Conservation (phyloP, 768 basidiomycete genomes). For the Russula sp. region DNA sequence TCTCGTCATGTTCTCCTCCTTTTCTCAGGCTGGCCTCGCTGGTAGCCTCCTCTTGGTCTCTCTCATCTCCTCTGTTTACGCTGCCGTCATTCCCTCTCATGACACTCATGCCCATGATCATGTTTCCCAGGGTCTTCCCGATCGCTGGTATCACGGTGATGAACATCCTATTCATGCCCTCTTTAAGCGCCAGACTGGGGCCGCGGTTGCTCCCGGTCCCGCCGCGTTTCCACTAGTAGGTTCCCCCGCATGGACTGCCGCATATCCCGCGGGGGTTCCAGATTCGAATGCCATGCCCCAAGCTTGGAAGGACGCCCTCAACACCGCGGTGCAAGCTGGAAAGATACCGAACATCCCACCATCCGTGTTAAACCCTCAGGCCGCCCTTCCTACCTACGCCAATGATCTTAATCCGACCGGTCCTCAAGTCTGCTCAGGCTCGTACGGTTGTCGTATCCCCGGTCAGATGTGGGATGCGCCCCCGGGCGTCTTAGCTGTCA, state of each 20-base stretch:
- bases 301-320: constrained; percentile 39
- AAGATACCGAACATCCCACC: constrained; percentile 34
- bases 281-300: constrained; percentile 31
- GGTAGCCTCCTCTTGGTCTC: not conserved
- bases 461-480: constrained; percentile 38
- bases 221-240: constrained; percentile 24
- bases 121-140: constrained; percentile 19
- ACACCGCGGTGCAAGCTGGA: constrained; percentile 31
- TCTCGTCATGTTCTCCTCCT: not conserved
- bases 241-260: constrained; percentile 30
- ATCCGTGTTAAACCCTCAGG: constrained; percentile 26
- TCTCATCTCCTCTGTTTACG: constrained; percentile 2
- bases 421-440: constrained; percentile 35
- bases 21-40: not conserved
- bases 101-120: not conserved
- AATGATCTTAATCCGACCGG: constrained; percentile 20
- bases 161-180: constrained; percentile 27
- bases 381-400: constrained; percentile 23
- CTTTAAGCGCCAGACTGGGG: constrained; percentile 25
- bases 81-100: constrained; percentile 13
- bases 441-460: constrained; percentile 28
- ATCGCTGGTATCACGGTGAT: constrained; percentile 27
- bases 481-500: constrained; percentile 32
- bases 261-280: constrained; percentile 32
- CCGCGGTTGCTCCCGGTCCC: not conserved